Conservation (phyloP, 495 filamentous ascomycete genomes). For the Jackrogersella minutella region DNA sequence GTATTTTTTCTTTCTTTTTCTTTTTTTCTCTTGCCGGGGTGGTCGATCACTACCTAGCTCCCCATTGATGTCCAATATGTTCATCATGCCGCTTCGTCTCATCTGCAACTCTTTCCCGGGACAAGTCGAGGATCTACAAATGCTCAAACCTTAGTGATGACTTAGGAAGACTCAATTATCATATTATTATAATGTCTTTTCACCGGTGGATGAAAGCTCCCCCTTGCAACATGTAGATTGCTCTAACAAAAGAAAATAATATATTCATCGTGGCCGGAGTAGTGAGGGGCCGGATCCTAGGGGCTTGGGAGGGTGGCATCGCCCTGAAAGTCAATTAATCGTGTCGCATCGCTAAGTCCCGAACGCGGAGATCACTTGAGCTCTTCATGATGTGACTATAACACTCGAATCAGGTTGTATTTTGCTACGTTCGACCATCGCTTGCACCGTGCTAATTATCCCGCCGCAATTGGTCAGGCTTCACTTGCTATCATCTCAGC, state of each 20-base stretch:
- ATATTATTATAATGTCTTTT: not conserved
- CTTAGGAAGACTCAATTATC: constrained; percentile 21
- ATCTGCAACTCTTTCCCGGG: constrained; percentile 17
- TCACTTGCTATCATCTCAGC: constrained; percentile 9
- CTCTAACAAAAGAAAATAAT: not conserved
- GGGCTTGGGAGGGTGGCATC: constrained; percentile 30
- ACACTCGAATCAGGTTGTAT: constrained; percentile 25
- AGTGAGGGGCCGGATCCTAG: constrained; percentile 22
- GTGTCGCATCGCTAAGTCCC: constrained; percentile 41
- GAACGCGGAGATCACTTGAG: constrained; percentile 43
- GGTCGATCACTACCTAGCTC: constrained; percentile 17
- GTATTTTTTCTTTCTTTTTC: no score
- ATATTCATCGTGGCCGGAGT: constrained; percentile 14
- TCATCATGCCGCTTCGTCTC: constrained; percentile 28
- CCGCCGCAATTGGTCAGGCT: constrained; percentile 27
- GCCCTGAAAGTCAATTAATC: constrained; percentile 42
- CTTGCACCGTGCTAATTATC: constrained; percentile 29
- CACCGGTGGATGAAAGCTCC: constrained; percentile 1
- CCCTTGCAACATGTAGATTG: constrained; percentile 25
- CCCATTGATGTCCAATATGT: constrained; percentile 7
- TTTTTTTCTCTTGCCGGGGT: constrained; percentile 30
- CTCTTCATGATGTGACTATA: constrained; percentile 39
- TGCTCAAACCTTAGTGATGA: constrained; percentile 6
- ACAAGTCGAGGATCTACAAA: constrained; percentile 17
- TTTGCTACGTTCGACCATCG: constrained; percentile 10